These are phyloP conservation scores for Diophrys appendiculata DNA, from an alignment of 73 alveolate genomes.

Conservation along the genomic window DNA sequence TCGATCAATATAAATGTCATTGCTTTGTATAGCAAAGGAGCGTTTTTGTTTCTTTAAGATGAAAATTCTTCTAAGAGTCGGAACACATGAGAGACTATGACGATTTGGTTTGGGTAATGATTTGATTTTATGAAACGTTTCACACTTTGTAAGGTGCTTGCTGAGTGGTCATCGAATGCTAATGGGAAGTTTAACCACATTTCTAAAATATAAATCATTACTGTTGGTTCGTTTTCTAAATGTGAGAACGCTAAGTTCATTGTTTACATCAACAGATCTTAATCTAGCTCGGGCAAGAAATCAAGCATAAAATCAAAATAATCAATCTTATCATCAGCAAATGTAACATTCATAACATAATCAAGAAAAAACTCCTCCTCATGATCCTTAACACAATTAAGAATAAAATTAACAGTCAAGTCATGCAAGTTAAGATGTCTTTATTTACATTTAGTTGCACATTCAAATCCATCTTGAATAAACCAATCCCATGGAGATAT, in stretches of 20 bases:
- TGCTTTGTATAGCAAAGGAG: constrained; percentile 86
- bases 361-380: background rate
- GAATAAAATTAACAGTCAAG: constrained; percentile 3
- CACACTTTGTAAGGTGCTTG: constrained; percentile 57
- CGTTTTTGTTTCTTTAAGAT: constrained; percentile 87
- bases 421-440: background rate
- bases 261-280: background rate
- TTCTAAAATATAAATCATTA: background rate
- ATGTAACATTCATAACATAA: background rate
- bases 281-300: background rate
- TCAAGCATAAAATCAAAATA: background rate
- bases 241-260: constrained; percentile 11
- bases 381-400: background rate
- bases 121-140: constrained; percentile 66
- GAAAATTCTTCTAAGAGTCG: constrained; percentile 78
- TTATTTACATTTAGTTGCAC: constrained; percentile 37
- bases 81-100: constrained; percentile 58
- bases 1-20: constrained; percentile 75
- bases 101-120: background rate
- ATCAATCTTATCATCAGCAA: background rate
- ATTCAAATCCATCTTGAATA: constrained; percentile 12
- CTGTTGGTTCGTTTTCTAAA: constrained; percentile 2
- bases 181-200: constrained; percentile 8
- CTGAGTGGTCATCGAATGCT: constrained; percentile 18
- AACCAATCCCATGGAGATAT: constrained; percentile 19